phyloP scores from a whole-genome alignment of 1,139 yeast species.

The Nakaseomyces nivariensis region DNA sequence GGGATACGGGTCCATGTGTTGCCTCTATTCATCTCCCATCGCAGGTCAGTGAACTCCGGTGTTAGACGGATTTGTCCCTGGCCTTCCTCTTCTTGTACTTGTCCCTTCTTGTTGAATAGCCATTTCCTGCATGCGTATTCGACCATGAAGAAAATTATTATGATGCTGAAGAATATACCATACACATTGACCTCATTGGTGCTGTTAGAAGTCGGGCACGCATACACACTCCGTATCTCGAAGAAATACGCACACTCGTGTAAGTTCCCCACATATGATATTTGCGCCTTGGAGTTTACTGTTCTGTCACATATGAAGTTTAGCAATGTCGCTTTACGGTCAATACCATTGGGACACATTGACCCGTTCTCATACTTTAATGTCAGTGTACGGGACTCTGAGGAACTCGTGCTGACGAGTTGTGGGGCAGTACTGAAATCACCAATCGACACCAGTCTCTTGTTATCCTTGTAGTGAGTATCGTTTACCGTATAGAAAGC shows the following conservation, averaged over 20 bases:
- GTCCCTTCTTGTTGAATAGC: slow-evolving; percentile 7
- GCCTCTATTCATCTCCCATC: slow-evolving; percentile 2
- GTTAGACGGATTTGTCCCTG: neutral
- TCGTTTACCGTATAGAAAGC: slow-evolving; percentile 53
- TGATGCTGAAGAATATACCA: slow-evolving; percentile 27
- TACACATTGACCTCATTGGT: slow-evolving; percentile 28
- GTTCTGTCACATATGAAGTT: slow-evolving; percentile 77
- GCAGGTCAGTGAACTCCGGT: neutral
- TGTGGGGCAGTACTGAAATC: slow-evolving; percentile 48
- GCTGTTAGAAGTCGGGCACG: slow-evolving; percentile 71
- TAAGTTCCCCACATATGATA: slow-evolving; percentile 60
- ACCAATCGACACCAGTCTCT: slow-evolving; percentile 51
- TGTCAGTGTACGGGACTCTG: slow-evolving; percentile 57
- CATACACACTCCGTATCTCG: slow-evolving; percentile 78
- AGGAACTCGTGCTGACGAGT: slow-evolving; percentile 17
- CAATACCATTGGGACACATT: slow-evolving; percentile 45
- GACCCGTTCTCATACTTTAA: slow-evolving; percentile 67
- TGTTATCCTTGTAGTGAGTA: slow-evolving; percentile 30
- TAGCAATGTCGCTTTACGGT: slow-evolving; percentile 54
- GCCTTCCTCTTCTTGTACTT: neutral
- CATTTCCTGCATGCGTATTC: slow-evolving; percentile 28
- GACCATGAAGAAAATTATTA: slow-evolving; percentile 32
- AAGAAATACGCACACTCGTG: slow-evolving; percentile 77
- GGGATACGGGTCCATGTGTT: slow-evolving; percentile 7
- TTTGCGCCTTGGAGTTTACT: slow-evolving; percentile 52